phyloP scores from a whole-genome alignment of 2,329 filamentous ascomycete species.

The Raffaelea ambrosiae region DNA sequence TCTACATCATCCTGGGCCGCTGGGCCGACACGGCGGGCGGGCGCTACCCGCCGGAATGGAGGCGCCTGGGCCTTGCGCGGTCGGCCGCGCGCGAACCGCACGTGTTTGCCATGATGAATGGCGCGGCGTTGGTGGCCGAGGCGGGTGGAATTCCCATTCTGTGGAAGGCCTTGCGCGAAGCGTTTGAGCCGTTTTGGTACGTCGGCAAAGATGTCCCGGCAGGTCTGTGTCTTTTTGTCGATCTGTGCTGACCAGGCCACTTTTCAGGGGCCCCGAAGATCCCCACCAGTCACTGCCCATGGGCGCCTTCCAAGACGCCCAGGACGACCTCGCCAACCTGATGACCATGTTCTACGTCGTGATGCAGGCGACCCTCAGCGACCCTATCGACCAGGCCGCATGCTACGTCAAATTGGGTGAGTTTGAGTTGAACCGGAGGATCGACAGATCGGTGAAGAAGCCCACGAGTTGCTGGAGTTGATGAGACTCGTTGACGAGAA shows the following conservation, averaged over 20 bases:
- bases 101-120: constrained; percentile 49
- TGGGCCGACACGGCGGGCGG: constrained; percentile 61
- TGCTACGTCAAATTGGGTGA: constrained; percentile 43
- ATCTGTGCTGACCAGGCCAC: neutral
- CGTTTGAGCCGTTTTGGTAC: constrained; percentile 47
- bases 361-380: constrained; percentile 47
- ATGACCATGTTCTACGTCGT: constrained; percentile 22
- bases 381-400: constrained; percentile 37
- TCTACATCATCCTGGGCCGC: constrained; percentile 58
- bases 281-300: constrained; percentile 26
- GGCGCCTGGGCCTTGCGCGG: constrained; percentile 30
- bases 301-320: constrained; percentile 38
- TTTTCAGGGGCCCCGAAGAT: constrained; percentile 35
- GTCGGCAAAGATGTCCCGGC: too few species aligned
- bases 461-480: too few species aligned
- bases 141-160: constrained; percentile 41
- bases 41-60: constrained; percentile 19
- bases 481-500: too few species aligned
- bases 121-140: constrained; percentile 41
- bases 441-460: too few species aligned
- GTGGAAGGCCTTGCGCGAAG: constrained; percentile 40
- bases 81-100: constrained; percentile 47
- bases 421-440: too few species aligned
- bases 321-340: constrained; percentile 30
- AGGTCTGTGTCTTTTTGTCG: constrained; percentile 1